Base-by-base conservation (phyloP, 176 grass and related monocot genomes). In the Oryza nivara region DNA sequence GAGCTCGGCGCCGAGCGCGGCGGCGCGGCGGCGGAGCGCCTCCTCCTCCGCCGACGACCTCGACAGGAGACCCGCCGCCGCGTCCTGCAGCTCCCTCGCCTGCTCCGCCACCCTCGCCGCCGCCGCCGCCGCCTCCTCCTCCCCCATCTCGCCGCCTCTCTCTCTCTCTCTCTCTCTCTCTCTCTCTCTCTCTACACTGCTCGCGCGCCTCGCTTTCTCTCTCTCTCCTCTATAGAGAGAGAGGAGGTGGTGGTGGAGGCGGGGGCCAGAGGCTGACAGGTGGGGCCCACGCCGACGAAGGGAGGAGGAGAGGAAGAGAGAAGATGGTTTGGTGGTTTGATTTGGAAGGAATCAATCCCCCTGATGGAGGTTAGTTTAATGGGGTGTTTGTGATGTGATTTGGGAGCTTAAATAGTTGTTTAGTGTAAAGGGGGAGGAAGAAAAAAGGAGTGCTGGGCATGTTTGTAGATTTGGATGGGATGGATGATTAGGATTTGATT, bases 51-150 rank as follows among this genome's bases (percentile, higher is more conserved):
- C 86, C 86, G 88, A 86, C 68, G 93, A 83, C 76, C 80, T 70
- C 76, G 89, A 74, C n/a, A 92, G 75, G 83, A 92, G 86, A 69
- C 83, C 70, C 16, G 93, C 89, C 40, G 91, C 93, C 16, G 91
- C 93, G 12, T 98, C 96, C 89, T 95, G 96, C 44, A 98, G 89
- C 89, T 98, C 93, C 73, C 93, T 76, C 71, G 95, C 91, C 76
- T 88, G 89, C 83, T 95, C 96, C 64, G 89, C 92, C 76, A 89
- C 82, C 11, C 95, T 84, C 40, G 86, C 87, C 22, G 89, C 88
- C 72, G 34, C 28, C 2, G 81, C 36, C 25, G 32, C 28, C 2
- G 78, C 35, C 25, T 23, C 78, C 79, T 69, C 82, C 68, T 84
- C 79, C 40, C 65, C 85, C 89, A 86, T 88, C 77, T 76, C 68